These are phyloP conservation scores for Endocalyx cinctus DNA, from an alignment of 2,329 filamentous ascomycete genomes.

Conservation along the genomic window DNA sequence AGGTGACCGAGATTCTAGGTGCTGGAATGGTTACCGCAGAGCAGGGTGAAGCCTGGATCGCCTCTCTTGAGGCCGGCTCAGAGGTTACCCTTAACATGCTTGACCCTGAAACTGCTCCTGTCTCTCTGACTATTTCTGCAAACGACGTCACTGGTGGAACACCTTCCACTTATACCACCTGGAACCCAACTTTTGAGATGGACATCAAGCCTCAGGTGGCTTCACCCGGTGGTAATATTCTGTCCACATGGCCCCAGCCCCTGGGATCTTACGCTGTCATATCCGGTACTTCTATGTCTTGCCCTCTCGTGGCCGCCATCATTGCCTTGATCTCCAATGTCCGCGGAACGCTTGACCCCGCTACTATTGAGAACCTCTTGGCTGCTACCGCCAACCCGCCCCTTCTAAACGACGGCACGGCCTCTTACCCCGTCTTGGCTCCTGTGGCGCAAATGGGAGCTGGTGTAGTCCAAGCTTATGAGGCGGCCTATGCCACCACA, in stretches of 20 bases:
- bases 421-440: conserved; percentile 14
- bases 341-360: conserved; percentile 47
- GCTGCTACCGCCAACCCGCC: conserved; percentile 16
- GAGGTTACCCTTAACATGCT: conserved; percentile 41
- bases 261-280: conserved; percentile 44
- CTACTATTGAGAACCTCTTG: conserved; percentile 37
- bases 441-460: conserved; percentile 39
- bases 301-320: conserved; percentile 50
- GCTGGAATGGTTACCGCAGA: conserved; percentile 25
- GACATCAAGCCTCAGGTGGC: conserved; percentile 52
- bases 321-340: conserved; percentile 49
- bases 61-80: conserved; percentile 36
- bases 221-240: conserved; percentile 52
- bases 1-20: conserved; percentile 14
- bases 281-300: conserved; percentile 60
- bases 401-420: conserved; percentile 21
- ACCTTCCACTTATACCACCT: conserved; percentile 49
- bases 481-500: conserved; percentile 34
- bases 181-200: conserved; percentile 58
- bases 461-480: conserved; percentile 37
- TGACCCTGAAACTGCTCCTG: conserved; percentile 31
- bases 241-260: conserved; percentile 51
- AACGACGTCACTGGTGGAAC: conserved; percentile 47
- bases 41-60: conserved; percentile 40
- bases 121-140: conserved; percentile 19